Percentiles rank a stretch among this genome's conserved stretches.
Evolutionary conservation across 2,329 filamentous ascomycete species (phyloP).

Genomic region (Ceratocystis huliohia): DNA sequence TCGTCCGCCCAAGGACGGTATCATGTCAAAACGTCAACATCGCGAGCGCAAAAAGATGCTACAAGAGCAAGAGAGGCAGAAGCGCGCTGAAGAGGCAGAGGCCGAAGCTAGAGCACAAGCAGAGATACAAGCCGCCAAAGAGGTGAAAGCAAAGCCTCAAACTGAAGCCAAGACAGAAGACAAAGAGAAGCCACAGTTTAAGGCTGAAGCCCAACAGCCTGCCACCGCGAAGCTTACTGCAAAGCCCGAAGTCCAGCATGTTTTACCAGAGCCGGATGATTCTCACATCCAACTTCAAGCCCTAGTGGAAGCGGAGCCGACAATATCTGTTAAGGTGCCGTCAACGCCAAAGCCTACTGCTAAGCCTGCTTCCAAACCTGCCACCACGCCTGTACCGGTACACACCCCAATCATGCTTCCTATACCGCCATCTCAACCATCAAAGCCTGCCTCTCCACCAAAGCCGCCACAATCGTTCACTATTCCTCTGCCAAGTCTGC

Average conservation of each 20-base stretch:
- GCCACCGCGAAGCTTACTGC: background rate
- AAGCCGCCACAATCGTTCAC: slow-evolving; percentile 15
- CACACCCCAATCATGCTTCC: background rate
- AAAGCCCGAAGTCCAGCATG: background rate
- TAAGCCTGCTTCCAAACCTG: background rate
- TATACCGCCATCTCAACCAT: slow-evolving; percentile 6
- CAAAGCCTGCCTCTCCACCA: slow-evolving; percentile 3
- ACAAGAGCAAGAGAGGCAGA: slow-evolving; percentile 31
- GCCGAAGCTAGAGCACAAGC: slow-evolving; percentile 1
- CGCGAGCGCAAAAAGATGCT: slow-evolving; percentile 45
- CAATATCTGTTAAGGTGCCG: background rate
- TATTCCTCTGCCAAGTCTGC: slow-evolving; percentile 16
- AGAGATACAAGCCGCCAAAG: background rate
- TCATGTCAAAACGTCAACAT: slow-evolving; percentile 69
- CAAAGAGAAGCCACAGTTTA: background rate
- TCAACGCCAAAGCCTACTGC: background rate
- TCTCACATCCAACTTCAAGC: slow-evolving; percentile 14
- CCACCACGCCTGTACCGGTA: background rate
- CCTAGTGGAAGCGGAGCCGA: slow-evolving; percentile 15
- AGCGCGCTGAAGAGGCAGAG: slow-evolving; percentile 6
- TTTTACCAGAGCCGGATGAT: slow-evolving; percentile 15
- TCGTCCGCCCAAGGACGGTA: slow-evolving; percentile 68
- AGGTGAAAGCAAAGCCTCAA: slow-evolving; percentile 4
- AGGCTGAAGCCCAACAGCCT: background rate
- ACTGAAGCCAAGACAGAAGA: background rate